Evolutionary conservation across 352 stramenopile species (phyloP).

Genomic region (Pseudoperonospora humuli): DNA sequence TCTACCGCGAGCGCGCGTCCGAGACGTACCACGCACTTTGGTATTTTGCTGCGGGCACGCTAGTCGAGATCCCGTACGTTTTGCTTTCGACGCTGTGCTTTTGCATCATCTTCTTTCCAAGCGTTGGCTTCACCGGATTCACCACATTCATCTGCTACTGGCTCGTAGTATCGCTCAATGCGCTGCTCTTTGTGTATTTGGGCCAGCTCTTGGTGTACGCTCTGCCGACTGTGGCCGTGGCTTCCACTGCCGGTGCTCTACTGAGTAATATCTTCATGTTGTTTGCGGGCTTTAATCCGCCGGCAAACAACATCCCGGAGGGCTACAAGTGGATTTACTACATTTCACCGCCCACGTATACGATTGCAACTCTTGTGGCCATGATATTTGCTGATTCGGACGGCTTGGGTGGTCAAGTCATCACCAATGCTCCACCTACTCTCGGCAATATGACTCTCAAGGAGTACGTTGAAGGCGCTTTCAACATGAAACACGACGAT

Average conservation of each 20-base stretch:
- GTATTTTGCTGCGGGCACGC: constrained; percentile 71
- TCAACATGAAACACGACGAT: constrained; percentile 21
- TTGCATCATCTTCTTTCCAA: constrained; percentile 30
- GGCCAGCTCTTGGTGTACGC: constrained; percentile 29
- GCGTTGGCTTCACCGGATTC: constrained; percentile 29
- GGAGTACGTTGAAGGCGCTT: constrained; percentile 16
- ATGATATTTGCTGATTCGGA: constrained; percentile 26
- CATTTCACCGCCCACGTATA: constrained; percentile 25
- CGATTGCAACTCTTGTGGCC: constrained; percentile 19
- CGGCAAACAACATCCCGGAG: constrained; percentile 22
- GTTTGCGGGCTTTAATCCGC: constrained; percentile 30
- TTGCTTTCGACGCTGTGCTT: constrained; percentile 35
- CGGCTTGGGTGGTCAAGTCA: too few relatives aligned
- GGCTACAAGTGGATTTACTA: constrained; percentile 17
- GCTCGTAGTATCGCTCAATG: constrained; percentile 22
- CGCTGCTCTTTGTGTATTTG: constrained; percentile 32
- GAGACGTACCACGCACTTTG: constrained; percentile 82
- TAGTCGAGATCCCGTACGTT: constrained; percentile 70
- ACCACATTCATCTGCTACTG: constrained; percentile 23
- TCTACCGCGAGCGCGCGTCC: constrained; percentile 86
- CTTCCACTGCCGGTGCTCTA: constrained; percentile 14
- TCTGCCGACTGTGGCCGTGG: constrained; percentile 23
- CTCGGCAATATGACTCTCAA: constrained; percentile 24
- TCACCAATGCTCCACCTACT: too few relatives aligned
- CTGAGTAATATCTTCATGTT: constrained; percentile 17